Evolutionary conservation across 1,284 basidiomycete species (phyloP).

Genomic region (Cystobasidium pallidum): DNA sequence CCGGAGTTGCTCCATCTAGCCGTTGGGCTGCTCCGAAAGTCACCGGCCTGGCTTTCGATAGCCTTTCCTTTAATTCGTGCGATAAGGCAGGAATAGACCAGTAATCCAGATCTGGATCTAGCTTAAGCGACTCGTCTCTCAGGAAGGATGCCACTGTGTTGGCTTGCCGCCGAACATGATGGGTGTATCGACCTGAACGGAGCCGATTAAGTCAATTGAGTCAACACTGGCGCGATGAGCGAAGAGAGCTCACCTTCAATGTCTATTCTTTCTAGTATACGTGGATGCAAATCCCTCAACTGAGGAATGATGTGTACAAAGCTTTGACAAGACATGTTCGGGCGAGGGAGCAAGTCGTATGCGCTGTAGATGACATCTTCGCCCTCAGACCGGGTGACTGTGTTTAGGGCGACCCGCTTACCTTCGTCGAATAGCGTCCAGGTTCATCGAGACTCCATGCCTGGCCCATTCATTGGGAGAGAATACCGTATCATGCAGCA

Average conservation of each 20-base stretch:
- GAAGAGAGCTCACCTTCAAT: constrained; percentile 66
- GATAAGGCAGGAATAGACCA: constrained; percentile 68
- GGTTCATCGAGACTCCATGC: constrained; percentile 54
- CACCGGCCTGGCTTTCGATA: constrained; percentile 66
- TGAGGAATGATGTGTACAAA: constrained; percentile 65
- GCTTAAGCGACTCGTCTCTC: constrained; percentile 71
- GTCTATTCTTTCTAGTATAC: constrained; percentile 66
- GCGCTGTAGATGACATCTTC: constrained; percentile 61
- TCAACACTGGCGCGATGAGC: background rate
- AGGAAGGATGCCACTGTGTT: constrained; percentile 65
- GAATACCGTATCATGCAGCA: constrained; percentile 60
- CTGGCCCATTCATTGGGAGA: constrained; percentile 55
- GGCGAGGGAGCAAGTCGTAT: constrained; percentile 73
- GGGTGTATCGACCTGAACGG: constrained; percentile 45
- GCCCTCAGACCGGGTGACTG: background rate
- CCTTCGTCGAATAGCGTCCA: constrained; percentile 54
- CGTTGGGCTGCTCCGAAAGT: constrained; percentile 79
- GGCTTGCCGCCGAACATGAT: constrained; percentile 47
- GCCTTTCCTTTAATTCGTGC: constrained; percentile 71
- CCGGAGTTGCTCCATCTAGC: constrained; percentile 84
- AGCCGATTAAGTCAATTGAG: no score
- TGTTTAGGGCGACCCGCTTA: constrained; percentile 30
- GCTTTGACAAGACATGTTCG: constrained; percentile 61
- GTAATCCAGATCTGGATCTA: constrained; percentile 75
- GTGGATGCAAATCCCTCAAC: constrained; percentile 63